Evolutionary conservation across 306 rosid species (phyloP).

Genomic region (Cucumis sativus): Cucumber_9930_V3 NC_026657.2:29269501-29270000

Average conservation of each 20-base stretch:
- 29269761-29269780: not conserved
- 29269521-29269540: not conserved
- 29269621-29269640: not conserved
- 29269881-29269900: slow-evolving; percentile 27
- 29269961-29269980: slow-evolving; percentile 37
- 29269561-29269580: not conserved
- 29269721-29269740: not conserved
- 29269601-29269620: not conserved
- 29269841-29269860: slow-evolving; percentile 23
- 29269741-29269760: not conserved
- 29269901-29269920: slow-evolving; percentile 23
- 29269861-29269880: slow-evolving; percentile 18
- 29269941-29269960: slow-evolving; percentile 22
- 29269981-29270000: slow-evolving; percentile 49
- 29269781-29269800: not conserved
- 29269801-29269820: slow-evolving; percentile 1
- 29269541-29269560: not conserved
- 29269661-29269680: not conserved
- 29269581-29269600: not conserved
- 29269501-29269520: not conserved
- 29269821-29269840: slow-evolving; percentile 13
- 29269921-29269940: slow-evolving; percentile 27
- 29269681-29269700: not conserved
- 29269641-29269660: not conserved
- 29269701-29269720: not conserved